Evolutionary conservation across 352 stramenopile species (phyloP), one percentile per base, ranked within the genome.

Genomic region (Aphanomyces cochlioides): DNA sequence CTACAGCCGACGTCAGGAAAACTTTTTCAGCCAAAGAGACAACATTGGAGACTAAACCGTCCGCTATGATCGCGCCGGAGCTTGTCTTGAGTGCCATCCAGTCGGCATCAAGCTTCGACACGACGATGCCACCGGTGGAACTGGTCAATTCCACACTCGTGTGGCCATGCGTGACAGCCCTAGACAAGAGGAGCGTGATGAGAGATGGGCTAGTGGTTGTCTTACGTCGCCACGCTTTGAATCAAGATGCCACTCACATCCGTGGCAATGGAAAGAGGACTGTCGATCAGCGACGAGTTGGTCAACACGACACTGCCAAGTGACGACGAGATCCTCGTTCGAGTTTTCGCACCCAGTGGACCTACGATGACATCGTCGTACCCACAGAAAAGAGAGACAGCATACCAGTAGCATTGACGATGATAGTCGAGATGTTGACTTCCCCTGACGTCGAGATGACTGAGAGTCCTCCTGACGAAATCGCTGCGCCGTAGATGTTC

Each of bases 61-160:
- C 73, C 13, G 71, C 79, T 34, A 72, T 74, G 43, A 92, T 78
- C 21, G 79, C 76, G 15, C 85, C 85, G 19, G 78, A 67, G 15
- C 72, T 72, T 47, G 68, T 90, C 39, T 74, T 72, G 13, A 92
- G 37, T 21, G 79, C 66, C 48, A 92, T 71, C 82, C 83, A 90
- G 28, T 92, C 90, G 15, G 81, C 79, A 17, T 67, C 66, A 47
- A 92, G 38, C 19, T 73, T 57, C 13, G 75, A 70, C 17, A 76
- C 74, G 13, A 76, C 80, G 67, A 92, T 80, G 0, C 73, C 74
- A 2, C 83, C 85, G 2, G 83, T 88, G 1, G 50, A 74, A 47
- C 77, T 90, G 47, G 77, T 77, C 4, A 75, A 76, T 53, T 72
- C 50, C 3, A 92, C 75, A 39, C 76, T 78, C 48, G 83, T 90